Conservation (phyloP, 2,329 filamentous ascomycete species). For the Nakataea oryzae region DNA sequence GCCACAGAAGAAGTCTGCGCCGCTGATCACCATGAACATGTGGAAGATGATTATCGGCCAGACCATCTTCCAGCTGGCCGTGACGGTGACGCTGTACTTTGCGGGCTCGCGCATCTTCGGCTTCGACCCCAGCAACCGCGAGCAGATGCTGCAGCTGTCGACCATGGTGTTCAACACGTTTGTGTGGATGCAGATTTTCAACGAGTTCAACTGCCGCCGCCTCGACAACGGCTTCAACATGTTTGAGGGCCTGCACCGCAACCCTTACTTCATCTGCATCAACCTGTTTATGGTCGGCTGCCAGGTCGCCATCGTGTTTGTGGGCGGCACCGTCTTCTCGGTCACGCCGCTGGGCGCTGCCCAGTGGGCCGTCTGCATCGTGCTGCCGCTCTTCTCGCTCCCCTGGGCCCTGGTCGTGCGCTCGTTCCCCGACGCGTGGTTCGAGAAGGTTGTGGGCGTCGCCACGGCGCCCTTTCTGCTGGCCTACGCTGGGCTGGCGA, state of each 20-base stretch:
- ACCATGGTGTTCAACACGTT: constrained; percentile 76
- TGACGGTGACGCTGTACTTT: constrained; percentile 71
- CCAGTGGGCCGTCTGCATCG: constrained; percentile 9
- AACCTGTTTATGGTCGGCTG: constrained; percentile 64
- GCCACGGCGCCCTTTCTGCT: constrained; percentile 19
- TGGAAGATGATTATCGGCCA: constrained; percentile 99
- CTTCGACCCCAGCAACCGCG: constrained; percentile 32
- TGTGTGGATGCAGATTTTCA: constrained; percentile 84
- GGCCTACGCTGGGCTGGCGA: constrained; percentile 13
- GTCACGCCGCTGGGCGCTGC: constrained; percentile 3
- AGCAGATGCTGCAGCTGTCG: constrained; percentile 41
- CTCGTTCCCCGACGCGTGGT: constrained; percentile 35
- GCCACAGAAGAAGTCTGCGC: constrained; percentile 41
- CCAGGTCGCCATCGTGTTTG: constrained; percentile 4
- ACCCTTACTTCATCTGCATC: constrained; percentile 75
- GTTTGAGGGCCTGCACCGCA: constrained; percentile 69
- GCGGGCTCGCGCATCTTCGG: constrained; percentile 50
- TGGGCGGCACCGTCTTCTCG: constrained; percentile 6
- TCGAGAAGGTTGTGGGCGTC: constrained; percentile 17
- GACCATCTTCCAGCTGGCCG: constrained; percentile 74
- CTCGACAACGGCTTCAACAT: constrained; percentile 88
- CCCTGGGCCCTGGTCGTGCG: constrained; percentile 39
- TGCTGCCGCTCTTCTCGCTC: constrained; percentile 26
- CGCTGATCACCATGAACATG: constrained; percentile 77
- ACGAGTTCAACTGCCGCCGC: constrained; percentile 66